phyloP scores from a whole-genome alignment of 139 green algal species.

The Ostreobium quekettii region DNA sequence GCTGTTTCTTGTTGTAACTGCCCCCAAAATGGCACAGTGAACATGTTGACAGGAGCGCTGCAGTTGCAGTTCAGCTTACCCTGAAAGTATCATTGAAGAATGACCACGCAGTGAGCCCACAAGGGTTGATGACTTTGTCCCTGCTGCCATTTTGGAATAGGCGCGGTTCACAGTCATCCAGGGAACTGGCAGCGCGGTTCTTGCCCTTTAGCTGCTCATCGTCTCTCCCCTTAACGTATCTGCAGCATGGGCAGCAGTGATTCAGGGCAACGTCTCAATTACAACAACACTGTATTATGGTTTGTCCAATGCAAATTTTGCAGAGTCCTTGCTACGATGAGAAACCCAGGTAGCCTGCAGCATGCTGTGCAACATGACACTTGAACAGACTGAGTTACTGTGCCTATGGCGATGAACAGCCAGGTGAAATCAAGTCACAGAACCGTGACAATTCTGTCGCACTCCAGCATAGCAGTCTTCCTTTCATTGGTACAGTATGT shows the following conservation, averaged over 20 bases:
- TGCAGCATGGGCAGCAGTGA: constrained; percentile 13
- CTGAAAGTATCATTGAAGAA: constrained; percentile 90
- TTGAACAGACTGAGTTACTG: background rate
- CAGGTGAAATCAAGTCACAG: too few relatives aligned
- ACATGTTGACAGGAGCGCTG: too few relatives aligned
- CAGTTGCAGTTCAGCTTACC: too few relatives aligned
- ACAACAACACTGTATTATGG: too few relatives aligned
- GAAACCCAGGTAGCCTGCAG: background rate
- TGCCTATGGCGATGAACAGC: background rate
- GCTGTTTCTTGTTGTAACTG: too few relatives aligned
- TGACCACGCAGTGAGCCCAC: constrained; percentile 82
- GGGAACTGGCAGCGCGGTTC: constrained; percentile 22
- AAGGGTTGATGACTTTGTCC: constrained; percentile 68
- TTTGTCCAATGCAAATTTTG: background rate
- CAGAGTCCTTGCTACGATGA: background rate
- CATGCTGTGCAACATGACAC: background rate
- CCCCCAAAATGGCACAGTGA: too few relatives aligned
- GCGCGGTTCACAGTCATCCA: constrained; percentile 15
- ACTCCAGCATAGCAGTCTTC: too few relatives aligned
- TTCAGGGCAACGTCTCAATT: too few relatives aligned
- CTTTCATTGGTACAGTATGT: too few relatives aligned
- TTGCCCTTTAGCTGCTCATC: constrained; percentile 60
- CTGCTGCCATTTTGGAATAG: constrained; percentile 26
- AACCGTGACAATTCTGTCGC: too few relatives aligned
- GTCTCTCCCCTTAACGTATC: constrained; percentile 70